phyloP scores from a whole-genome alignment of 1,284 basidiomycete species.

The Ustilago loliicola region DNA sequence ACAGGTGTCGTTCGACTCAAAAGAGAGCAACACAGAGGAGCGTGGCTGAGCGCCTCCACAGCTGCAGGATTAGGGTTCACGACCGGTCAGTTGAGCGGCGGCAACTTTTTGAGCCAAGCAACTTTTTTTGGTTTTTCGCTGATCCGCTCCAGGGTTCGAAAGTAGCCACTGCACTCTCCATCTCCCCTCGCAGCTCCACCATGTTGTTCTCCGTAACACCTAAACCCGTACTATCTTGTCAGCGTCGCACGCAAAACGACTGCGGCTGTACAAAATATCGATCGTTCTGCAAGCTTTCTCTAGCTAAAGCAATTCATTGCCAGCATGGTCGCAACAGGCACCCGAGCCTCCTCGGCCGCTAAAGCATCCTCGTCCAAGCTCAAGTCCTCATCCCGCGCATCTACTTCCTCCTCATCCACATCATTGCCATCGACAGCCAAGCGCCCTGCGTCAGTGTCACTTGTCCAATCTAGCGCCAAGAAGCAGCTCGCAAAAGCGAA shows the following conservation, averaged over 20 bases:
- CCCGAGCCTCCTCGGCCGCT: background rate
- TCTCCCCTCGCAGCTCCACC: background rate
- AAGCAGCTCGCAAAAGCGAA: slow-evolving; percentile 12
- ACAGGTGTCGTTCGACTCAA: slow-evolving; percentile 12
- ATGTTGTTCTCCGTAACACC: background rate
- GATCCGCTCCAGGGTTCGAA: background rate
- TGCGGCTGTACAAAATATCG: background rate
- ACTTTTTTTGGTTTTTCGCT: slow-evolving; percentile 12
- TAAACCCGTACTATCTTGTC: background rate
- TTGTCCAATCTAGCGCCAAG: slow-evolving; percentile 26
- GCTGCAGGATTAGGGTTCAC: background rate
- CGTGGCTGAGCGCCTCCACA: background rate
- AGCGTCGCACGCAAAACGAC: background rate
- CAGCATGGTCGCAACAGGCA: slow-evolving; percentile 16
- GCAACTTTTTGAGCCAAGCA: background rate
- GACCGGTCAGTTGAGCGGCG: slow-evolving; percentile 4
- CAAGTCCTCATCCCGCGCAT: slow-evolving; percentile 13
- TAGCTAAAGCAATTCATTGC: background rate
- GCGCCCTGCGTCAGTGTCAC: background rate
- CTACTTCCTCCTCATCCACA: slow-evolving; percentile 14
- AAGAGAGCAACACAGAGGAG: background rate
- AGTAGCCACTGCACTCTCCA: slow-evolving; percentile 15
- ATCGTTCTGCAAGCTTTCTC: background rate
- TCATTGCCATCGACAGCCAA: slow-evolving; percentile 3
- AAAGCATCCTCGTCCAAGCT: slow-evolving; percentile 11